Evolutionary conservation across 345 rosid species (phyloP).

Genomic region (Gossypium thurberi): DNA sequence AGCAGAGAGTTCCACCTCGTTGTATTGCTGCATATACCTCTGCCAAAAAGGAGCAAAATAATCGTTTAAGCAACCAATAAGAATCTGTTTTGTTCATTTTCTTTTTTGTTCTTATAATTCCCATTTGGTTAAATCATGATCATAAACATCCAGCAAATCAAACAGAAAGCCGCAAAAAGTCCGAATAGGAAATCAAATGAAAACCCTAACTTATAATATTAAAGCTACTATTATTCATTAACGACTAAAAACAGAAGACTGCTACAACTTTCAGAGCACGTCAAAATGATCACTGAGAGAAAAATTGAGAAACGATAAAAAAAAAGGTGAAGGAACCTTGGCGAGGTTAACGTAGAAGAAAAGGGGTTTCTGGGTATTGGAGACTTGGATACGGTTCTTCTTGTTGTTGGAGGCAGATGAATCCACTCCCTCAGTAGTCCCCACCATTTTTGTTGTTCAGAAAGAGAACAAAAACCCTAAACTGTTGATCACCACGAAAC

Average conservation of each 20-base stretch:
- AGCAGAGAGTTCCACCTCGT: conserved; percentile 67
- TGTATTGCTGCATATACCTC: conserved; percentile 75
- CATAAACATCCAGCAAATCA: not conserved
- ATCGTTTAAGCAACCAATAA: not conserved
- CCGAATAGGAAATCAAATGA: not conserved
- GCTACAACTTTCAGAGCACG: not conserved
- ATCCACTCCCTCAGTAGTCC: conserved; percentile 29
- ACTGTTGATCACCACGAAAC: too few species aligned
- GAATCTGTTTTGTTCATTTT: not conserved
- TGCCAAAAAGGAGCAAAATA: conserved; percentile 22
- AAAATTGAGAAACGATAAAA: not conserved
- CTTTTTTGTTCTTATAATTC: not conserved
- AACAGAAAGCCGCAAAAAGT: not conserved
- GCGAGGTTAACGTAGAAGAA: conserved; percentile 78
- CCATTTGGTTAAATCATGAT: not conserved
- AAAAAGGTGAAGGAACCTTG: conserved; percentile 30
- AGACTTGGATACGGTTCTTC: conserved; percentile 72
- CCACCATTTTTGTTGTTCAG: conserved; percentile 21
- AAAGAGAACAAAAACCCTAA: conserved; percentile 14
- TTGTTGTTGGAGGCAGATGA: conserved; percentile 25
- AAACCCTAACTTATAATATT: not conserved
- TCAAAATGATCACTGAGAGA: not conserved
- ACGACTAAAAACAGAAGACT: not conserved
- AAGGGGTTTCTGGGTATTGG: conserved; percentile 61
- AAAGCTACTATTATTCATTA: too few species aligned